Evolutionary conservation across 2,329 filamentous ascomycete species (phyloP).

Genomic region (Aurifilum marmelostoma): DNA sequence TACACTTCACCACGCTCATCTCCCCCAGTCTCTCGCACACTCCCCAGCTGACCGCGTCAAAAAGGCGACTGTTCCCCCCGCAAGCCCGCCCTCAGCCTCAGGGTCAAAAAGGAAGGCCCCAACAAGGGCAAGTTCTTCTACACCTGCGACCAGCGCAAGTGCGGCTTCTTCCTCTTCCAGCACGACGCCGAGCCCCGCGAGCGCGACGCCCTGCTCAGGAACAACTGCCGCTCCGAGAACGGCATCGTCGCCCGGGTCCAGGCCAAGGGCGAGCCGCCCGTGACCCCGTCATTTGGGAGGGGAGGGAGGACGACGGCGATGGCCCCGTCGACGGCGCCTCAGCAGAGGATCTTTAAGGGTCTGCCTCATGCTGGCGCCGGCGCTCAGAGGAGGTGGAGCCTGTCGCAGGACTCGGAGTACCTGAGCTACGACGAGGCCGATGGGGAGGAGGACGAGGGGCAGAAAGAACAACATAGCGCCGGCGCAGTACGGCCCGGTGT

Average conservation of each 20-base stretch:
- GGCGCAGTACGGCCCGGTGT: slow-evolving; percentile 5
- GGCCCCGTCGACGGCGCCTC: neutral
- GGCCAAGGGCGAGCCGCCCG: slow-evolving; percentile 21
- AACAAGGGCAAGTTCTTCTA: slow-evolving; percentile 50
- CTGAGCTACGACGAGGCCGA: slow-evolving; percentile 1
- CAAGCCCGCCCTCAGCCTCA: slow-evolving; percentile 39
- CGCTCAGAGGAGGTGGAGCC: neutral
- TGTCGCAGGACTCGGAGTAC: slow-evolving; percentile 14
- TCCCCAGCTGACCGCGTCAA: neutral
- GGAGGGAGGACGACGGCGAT: neutral
- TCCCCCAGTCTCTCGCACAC: neutral
- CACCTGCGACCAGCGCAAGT: slow-evolving; percentile 43
- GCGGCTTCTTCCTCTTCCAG: slow-evolving; percentile 51
- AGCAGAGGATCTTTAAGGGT: slow-evolving; percentile 24
- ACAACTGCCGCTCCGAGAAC: slow-evolving; percentile 29
- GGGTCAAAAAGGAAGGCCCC: slow-evolving; percentile 42
- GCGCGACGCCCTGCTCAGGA: slow-evolving; percentile 29
- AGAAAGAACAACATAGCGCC: slow-evolving; percentile 20
- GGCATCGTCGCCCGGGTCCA: slow-evolving; percentile 22
- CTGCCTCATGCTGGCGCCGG: neutral
- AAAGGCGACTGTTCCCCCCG: slow-evolving; percentile 50
- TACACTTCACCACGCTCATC: neutral
- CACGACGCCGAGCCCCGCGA: slow-evolving; percentile 42
- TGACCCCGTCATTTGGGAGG: slow-evolving; percentile 1
- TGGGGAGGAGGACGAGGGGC: neutral